These are phyloP conservation scores for Berberis thunbergii DNA, from an alignment of 164 flowering plant genomes.

Conservation along the genomic window DNA sequence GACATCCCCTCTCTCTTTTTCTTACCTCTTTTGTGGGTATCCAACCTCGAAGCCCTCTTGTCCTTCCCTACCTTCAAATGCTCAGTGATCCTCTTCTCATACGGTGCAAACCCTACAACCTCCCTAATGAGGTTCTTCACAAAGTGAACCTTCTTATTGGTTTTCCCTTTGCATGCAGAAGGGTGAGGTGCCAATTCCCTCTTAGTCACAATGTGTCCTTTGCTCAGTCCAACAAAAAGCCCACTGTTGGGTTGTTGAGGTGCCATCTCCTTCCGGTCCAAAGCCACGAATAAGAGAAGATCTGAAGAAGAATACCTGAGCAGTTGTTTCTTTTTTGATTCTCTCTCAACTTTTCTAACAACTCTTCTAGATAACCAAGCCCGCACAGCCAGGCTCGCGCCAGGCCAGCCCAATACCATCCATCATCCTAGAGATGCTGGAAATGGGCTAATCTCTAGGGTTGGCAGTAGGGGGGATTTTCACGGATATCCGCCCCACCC, in stretches of 20 bases:
- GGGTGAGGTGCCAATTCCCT: slow-evolving; percentile 49
- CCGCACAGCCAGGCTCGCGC: too few species aligned
- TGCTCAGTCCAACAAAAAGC: slow-evolving; percentile 60
- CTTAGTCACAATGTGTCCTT: slow-evolving; percentile 46
- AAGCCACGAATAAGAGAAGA: too few species aligned
- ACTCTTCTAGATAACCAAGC: too few species aligned
- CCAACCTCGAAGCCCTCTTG: slow-evolving; percentile 15
- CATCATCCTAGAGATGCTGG: too few species aligned
- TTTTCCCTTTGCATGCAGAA: slow-evolving; percentile 46
- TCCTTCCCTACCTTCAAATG: slow-evolving; percentile 35
- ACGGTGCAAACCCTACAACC: slow-evolving; percentile 43
- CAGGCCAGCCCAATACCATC: too few species aligned
- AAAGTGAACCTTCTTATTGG: slow-evolving; percentile 30
- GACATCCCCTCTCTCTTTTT: slow-evolving; percentile 44
- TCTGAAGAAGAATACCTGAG: too few species aligned
- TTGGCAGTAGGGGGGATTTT: too few species aligned
- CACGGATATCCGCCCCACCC: too few species aligned
- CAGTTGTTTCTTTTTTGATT: too few species aligned
- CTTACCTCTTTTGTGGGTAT: slow-evolving; percentile 42
- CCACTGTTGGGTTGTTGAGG: slow-evolving; percentile 48
- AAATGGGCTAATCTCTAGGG: too few species aligned
- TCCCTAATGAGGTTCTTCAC: slow-evolving; percentile 29
- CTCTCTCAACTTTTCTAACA: too few species aligned
- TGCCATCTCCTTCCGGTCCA: slow-evolving; percentile 33
- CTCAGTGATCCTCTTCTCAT: slow-evolving; percentile 41